phyloP scores from a whole-genome alignment of 1,284 basidiomycete species.

The Moesziomyces globuligerus region DNA sequence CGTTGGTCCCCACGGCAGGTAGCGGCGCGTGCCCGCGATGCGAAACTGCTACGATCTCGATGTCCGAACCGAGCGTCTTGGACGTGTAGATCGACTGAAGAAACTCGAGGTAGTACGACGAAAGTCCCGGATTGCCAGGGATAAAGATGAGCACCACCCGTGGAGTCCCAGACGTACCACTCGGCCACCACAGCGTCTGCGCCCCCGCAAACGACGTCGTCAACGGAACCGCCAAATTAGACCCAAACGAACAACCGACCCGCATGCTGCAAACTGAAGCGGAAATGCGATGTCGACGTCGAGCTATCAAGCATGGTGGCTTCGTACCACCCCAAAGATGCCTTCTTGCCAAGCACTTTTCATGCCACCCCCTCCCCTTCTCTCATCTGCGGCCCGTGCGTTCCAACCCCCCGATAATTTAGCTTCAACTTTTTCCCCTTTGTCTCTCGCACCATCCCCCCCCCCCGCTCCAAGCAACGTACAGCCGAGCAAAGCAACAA shows the following conservation, averaged over 20 bases:
- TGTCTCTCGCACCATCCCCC: too few species aligned
- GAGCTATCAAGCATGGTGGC: too few species aligned
- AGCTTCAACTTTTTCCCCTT: too few species aligned
- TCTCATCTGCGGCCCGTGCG: too few species aligned
- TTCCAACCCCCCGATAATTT: too few species aligned
- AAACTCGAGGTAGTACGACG: constrained; percentile 52
- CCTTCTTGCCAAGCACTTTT: too few species aligned
- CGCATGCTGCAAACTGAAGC: constrained; percentile 8
- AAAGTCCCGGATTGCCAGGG: constrained; percentile 57
- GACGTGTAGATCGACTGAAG: constrained; percentile 38
- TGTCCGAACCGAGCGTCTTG: background rate
- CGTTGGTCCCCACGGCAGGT: constrained; percentile 17
- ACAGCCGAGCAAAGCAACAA: too few species aligned
- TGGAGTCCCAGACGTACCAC: constrained; percentile 8
- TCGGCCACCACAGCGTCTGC: constrained; percentile 49
- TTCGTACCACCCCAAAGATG: too few species aligned
- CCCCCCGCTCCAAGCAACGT: too few species aligned
- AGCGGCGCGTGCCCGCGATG: constrained; percentile 54
- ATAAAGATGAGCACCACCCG: constrained; percentile 53
- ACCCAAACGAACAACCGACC: constrained; percentile 16
- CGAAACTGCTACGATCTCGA: constrained; percentile 53
- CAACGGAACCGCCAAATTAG: constrained; percentile 31
- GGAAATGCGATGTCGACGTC: background rate
- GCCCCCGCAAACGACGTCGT: constrained; percentile 41
- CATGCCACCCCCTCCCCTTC: too few species aligned